phyloP scores from a whole-genome alignment of 2,329 filamentous ascomycete species.

The Aspergillus calidoustus region DNA sequence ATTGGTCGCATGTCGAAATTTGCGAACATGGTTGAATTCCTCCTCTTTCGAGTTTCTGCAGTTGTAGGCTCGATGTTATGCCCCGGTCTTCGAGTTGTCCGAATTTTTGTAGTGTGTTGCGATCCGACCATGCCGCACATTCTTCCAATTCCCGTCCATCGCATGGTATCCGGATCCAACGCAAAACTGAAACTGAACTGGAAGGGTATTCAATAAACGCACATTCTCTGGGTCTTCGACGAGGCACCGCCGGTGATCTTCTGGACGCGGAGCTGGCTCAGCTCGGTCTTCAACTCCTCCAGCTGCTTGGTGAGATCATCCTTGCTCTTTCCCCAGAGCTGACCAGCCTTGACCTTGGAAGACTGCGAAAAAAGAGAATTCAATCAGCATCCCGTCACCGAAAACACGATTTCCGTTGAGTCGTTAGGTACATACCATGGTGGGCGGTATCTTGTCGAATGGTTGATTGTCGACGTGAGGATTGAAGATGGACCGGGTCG shows the following conservation, averaged over 20 bases:
- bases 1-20: slow-evolving; percentile 5
- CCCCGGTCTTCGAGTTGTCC: background rate
- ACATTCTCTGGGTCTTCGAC: slow-evolving; percentile 98
- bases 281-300: slow-evolving; percentile 92
- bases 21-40: background rate
- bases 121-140: slow-evolving; percentile 9
- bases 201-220: slow-evolving; percentile 50
- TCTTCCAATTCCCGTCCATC: slow-evolving; percentile 4
- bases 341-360: slow-evolving; percentile 87
- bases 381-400: slow-evolving; percentile 27
- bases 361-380: slow-evolving; percentile 51
- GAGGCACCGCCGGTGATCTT: slow-evolving; percentile 93
- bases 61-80: background rate
- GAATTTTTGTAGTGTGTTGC: background rate
- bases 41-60: slow-evolving; percentile 1
- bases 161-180: background rate
- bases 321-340: slow-evolving; percentile 99
- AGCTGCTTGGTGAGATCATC: slow-evolving; percentile 96
- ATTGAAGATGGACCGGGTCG: slow-evolving; percentile 48
- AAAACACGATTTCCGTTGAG: background rate
- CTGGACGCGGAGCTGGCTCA: slow-evolving; percentile 95
- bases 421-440: slow-evolving; percentile 44
- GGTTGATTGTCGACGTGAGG: slow-evolving; percentile 53
- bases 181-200: slow-evolving; percentile 16
- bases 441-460: slow-evolving; percentile 46